Evolutionary conservation across 2,329 filamentous ascomycete genomes (phyloP), one percentile per base, ranked within the genome.

Genomic region (Beauveria sp.): DNA sequence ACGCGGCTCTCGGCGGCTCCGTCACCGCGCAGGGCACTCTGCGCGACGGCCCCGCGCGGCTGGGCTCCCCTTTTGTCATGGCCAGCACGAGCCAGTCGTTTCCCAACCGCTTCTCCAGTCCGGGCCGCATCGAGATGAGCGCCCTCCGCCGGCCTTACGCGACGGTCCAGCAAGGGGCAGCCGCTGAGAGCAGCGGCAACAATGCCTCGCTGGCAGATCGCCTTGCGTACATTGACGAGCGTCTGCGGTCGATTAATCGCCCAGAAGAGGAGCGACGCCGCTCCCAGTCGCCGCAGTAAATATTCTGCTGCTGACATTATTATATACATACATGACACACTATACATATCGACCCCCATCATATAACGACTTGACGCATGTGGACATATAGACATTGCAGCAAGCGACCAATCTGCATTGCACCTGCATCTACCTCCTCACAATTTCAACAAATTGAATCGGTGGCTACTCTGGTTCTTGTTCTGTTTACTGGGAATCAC

Each of bases 11-110:
- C 64, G 65, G 38, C 50, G 28, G 42, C 34, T 16, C 60, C 56
- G 26, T 58, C n/a, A 45, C 34, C n/a, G 20, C 51, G 14, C 47
- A 52, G 20, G 42, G 63, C 40, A 65, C 69, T 66, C 72, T 76
- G 7, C 68, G 70, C 1, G 70, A 70, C 1, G 70, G 70, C 1
- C 43, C 45, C 46, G 75, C 78, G 16, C 78, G 83, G 7, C 76
- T 87, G 4, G 82, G 85, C 34, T 87, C 85, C 5, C 85, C 85
- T 0, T 87, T 87, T 64, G 74, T 78, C 8, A 76, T 76, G 40
- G 70, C 76, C 10, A 75, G 71, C 60, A 76, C 79, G 14, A 85
- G 81, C 70, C 79, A 84, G 67, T 86, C 84, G 51, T 85, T 86
- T 64, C 85, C 85, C n/a, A 83, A 81, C 62, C 79, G 85, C 46